Evolutionary conservation across 768 basidiomycete genomes (phyloP), one percentile per base, ranked within the genome.

Genomic region (Termitomyces sp.): DNA sequence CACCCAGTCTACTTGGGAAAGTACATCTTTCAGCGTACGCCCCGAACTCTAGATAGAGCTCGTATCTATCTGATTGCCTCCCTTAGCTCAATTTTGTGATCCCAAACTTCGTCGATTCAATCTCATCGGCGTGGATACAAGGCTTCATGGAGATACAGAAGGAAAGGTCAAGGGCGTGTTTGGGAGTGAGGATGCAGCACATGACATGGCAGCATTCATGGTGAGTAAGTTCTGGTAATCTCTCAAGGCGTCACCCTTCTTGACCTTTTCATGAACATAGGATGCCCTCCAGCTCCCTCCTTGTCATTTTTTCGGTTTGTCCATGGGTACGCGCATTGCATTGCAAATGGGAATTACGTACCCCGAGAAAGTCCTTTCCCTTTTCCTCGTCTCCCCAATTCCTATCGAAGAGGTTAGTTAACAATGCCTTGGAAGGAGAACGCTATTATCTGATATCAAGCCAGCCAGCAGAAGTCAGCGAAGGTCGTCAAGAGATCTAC

Each of bases 281-380:
- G 67, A 74, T 43, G 72, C 71, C 8, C 57, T 77, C 9, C 53
- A 65, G n/a, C 60, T 77, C 38, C 73, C 72, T 5, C 64, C 71
- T 1, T 77, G 74, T 55, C 74, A 76, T 62, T 56, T 76, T 13
- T 61, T 72, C 22, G 74, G 72, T 4, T 32, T 75, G n/a, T 74
- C 73, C 0, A 66, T 73, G 67, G 76, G 76, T 13, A 60, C 72
- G 0, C 71, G 67, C 53, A 65, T 71, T 5, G 70, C 73, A 14
- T 45, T 75, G 28, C 67, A 74, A 57, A 56, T 70, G 32, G 70
- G 72, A 16, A 65, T 74, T 7, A 60, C 63, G 13, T 66, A 71
- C 41, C 74, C 72, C 0, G 65, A 72, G 7, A 70, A 65, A 59
- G 71, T 74, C 1, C 62, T 72, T 0, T 75, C 74, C 0, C 48